Base-by-base conservation (phyloP, 306 rosid species). In the Arachis hypogaea region DNA sequence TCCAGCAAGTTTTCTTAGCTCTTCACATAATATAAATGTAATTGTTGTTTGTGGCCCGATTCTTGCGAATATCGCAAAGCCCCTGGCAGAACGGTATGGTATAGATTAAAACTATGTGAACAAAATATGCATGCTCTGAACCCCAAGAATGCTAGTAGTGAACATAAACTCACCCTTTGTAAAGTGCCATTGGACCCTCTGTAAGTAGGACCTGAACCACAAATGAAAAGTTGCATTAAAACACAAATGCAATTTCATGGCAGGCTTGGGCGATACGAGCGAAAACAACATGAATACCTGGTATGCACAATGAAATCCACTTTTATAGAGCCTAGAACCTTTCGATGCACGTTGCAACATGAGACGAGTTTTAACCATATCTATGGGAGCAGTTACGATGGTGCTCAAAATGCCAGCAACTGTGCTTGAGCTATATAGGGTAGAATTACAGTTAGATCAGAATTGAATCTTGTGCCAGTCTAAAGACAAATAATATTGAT, bases 11-110 rank as follows among this genome's bases (percentile, higher is more conserved):
- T 84, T 81, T 14, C 99, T 94, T 50, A 94, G 84, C 87, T 92
- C 86, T 93, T 94, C 99, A 8, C 88, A 90, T 33, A 92, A 80
- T 75, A 94, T 52, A 55, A 94, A 90, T 64, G 97, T 94, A 43
- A 92, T 90, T 71, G 93, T 92, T 70, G 97, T 90, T 84, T 94
- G 99, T 7, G 99, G 99, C 63, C 97, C 97, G 80, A 94, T 77
- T 85, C 98, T 86, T 71, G 98, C 93, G 68, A 89, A 90, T 57
- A 87, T 84, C 36, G 97, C 83, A 52, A 94, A 86, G 61, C 99
- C 94, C 89, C 99, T 94, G 90, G 74, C 63, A 75, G 74, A 63
- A 71, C 38, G 63, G n/a, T 43, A 75, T 28, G n/a, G 1, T 4
- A 3, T 12, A 12, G 73, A 3, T 69, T 42, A 42, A 73, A 74